These are phyloP conservation scores for Backusella circina DNA, from an alignment of 192 early-diverging fungal species.

Conservation along the genomic window DNA sequence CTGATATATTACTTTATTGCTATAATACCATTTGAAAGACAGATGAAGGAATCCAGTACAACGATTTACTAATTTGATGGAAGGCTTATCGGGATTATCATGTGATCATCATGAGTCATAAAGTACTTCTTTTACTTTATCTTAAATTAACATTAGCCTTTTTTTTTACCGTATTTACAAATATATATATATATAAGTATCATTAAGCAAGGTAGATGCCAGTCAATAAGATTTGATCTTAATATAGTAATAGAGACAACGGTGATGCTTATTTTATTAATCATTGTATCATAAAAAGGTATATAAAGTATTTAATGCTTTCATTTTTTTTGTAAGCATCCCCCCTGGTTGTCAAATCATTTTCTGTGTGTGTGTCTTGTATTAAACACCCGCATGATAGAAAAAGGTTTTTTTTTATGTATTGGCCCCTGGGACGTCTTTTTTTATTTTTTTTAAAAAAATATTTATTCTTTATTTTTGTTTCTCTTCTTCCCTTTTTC, in stretches of 20 bases:
- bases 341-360: neutral
- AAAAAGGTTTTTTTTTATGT: neutral
- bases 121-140: neutral
- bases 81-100: neutral
- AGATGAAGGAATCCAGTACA: neutral
- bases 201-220: neutral
- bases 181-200: neutral
- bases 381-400: neutral
- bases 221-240: neutral
- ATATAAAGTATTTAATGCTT: neutral
- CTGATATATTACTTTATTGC: neutral
- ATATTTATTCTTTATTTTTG: constrained; percentile 1
- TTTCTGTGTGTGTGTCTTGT: neutral
- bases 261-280: neutral
- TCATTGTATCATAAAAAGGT: neutral
- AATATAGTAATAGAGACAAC: neutral
- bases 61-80: neutral
- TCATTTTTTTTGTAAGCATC: neutral
- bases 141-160: neutral
- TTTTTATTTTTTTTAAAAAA: constrained; percentile 1
- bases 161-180: too few relatives aligned
- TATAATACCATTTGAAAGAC: neutral
- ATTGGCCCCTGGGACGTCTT: neutral
- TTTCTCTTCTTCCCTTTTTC: neutral
- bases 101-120: neutral